Conservation (phyloP, 179 eudicot genomes). For the Carnegiea gigantea region DNA sequence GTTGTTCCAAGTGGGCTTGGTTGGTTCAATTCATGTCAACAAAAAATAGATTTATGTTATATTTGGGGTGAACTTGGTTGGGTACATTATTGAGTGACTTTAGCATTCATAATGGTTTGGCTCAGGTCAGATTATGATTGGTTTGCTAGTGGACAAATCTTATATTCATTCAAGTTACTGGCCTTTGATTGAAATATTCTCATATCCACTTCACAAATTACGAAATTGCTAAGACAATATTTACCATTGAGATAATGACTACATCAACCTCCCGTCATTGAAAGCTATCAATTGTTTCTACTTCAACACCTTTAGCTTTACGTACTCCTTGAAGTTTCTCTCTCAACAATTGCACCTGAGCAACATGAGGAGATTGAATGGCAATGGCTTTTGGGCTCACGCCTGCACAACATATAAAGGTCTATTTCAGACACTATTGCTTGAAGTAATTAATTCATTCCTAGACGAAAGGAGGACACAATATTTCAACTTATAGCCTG, state of each 20-base stretch:
- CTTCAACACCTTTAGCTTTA: conserved; percentile 14
- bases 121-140: too few relatives aligned
- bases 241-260: conserved; percentile 21
- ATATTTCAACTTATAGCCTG: background rate
- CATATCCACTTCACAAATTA: background rate
- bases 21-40: too few relatives aligned
- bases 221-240: conserved; percentile 11
- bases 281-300: conserved; percentile 84
- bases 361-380: conserved; percentile 93
- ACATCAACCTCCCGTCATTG: conserved; percentile 95
- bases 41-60: background rate
- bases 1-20: too few relatives aligned
- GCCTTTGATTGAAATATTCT: background rate
- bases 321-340: conserved; percentile 32
- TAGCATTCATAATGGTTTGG: background rate
- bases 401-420: conserved; percentile 40
- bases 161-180: background rate
- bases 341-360: conserved; percentile 83
- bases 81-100: background rate
- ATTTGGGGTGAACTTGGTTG: background rate
- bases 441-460: background rate
- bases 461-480: background rate
- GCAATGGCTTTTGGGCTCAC: conserved; percentile 72
- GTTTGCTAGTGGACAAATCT: background rate
- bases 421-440: background rate